Base-by-base conservation (phyloP, 768 basidiomycete species). In the Leucocoprinus leucothites region DNA sequence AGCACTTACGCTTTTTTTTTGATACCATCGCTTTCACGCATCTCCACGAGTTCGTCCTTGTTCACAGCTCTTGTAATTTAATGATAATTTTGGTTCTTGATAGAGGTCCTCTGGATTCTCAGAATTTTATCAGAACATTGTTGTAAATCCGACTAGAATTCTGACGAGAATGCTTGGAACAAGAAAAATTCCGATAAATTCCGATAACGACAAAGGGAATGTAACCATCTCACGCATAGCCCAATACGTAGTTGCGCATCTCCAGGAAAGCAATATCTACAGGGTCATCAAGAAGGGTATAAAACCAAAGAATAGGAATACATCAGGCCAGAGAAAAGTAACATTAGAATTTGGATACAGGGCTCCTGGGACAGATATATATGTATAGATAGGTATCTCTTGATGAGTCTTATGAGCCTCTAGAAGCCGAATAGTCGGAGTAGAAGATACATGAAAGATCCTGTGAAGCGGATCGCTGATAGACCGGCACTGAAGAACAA, bases 401-500 rank as follows among this genome's bases (percentile, higher is more conserved):
- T 1, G 11, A 45, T 6, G 14, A 1, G 14, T 22, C 13, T 25
- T 47, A 54, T 22, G 35, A 28, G 24, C 48, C 51, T 36, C 49
- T 73, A 87, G 57, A 74, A 70, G 36, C 89, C 88, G 61, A 87
- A 75, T 45, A 91, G 73, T 61, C 87, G 81, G 68, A 94, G 80
- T 53, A 94, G 62, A 53, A 95, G 80, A 69, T 94, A 95, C 43
- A 92, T 61, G 48, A 85, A 65, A 14, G 91, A 92, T 19, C 92
- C 91, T 34, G 80, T 57, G 73, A 95, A 94, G 36, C 94, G 85
- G 63, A 94, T 70, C 34, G 85, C 86, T 44, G 89, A 90, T 53
- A 96, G 74, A 46, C 83, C 88, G 65, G 92, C 89, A 58, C 87
- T 90, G 62, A 28, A 34, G n/a, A 28, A 9, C 4, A 21, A 19